Evolutionary conservation across 2,329 filamentous ascomycete species (phyloP), one percentile per base, ranked within the genome.

Genomic region (Pleurostoma richardsiae): DNA sequence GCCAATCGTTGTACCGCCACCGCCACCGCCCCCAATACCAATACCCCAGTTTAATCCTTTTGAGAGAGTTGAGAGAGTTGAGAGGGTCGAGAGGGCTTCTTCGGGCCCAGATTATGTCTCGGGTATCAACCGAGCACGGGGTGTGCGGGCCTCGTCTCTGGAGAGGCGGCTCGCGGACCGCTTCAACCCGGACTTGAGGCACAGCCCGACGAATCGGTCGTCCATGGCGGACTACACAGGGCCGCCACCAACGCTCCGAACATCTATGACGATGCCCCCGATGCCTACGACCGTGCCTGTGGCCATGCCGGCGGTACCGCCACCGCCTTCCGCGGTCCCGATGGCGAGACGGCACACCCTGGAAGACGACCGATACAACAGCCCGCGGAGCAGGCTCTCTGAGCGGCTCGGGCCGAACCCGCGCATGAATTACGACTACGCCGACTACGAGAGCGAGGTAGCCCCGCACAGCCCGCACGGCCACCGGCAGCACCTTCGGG

Each of bases 121-220:
- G 1, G 69, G 68, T 2, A 67, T 68, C n/a, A 70, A 64, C 46
- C 67, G 69, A 30, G 67, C 67, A 6, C 67, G 74, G 41, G 70
- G 67, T 10, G 57, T 65, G 8, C 64, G 70, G 27, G 65, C 62
- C 6, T 65, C 59, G 19, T 74, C 74, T 4, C 65, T 74, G 56
- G 74, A 79, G 47, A 69, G 70, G 40, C 71, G 76, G 27, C 66
- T 77, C 7, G 76, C 74, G 4, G 73, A 74, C 39, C 68, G 77
- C 7, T 73, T 79, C 49, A 64, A 60, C 29, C 64, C 73, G 19
- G 76, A 76, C 44, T 62, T 61, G 45, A 68, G 71, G 26, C 62
- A 64, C 38, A 62, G 50, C 48, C 61, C 58, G 26, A 52, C 45
- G 41, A 50, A 41, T 45, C 56, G 43, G 50, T 51, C 19, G 50